A percentile compares a stretch with the other conserved stretches of the same genome.
Evolutionary conservation across 2,329 filamentous ascomycete genomes (phyloP).

Genomic region (Colletotrichum sp.): DNA sequence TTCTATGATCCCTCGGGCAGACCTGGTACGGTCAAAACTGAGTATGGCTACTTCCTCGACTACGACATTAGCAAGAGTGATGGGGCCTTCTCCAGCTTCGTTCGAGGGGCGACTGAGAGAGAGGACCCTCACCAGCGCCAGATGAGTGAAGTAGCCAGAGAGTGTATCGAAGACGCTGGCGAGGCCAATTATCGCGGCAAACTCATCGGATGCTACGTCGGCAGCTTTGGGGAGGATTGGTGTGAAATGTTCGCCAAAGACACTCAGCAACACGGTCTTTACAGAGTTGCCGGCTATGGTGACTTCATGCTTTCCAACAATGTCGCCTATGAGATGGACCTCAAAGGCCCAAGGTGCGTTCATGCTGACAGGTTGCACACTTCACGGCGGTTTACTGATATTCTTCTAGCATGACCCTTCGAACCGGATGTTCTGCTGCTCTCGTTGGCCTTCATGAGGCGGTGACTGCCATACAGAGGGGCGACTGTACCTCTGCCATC

Average conservation of each 20-base stretch:
- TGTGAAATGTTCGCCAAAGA: slow-evolving; percentile 20
- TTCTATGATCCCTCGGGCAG: slow-evolving; percentile 7
- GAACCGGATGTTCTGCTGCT: slow-evolving; percentile 31
- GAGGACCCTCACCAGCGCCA: background rate
- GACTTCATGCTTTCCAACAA: slow-evolving; percentile 26
- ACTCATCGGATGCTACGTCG: slow-evolving; percentile 30
- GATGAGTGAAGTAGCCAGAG: slow-evolving; percentile 33
- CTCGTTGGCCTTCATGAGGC: slow-evolving; percentile 28
- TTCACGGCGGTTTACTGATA: slow-evolving; percentile 6
- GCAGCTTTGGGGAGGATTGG: slow-evolving; percentile 11
- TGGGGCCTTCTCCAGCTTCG: background rate
- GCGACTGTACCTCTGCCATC: slow-evolving; percentile 22
- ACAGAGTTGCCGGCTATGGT: slow-evolving; percentile 12
- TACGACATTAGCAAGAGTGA: background rate
- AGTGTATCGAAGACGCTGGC: slow-evolving; percentile 33
- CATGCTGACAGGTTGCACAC: background rate
- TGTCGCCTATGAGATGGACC: slow-evolving; percentile 16
- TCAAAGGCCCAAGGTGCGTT: slow-evolving; percentile 5
- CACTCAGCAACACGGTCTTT: background rate
- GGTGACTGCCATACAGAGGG: slow-evolving; percentile 17
- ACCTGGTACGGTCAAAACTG: slow-evolving; percentile 9
- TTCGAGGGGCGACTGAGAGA: background rate
- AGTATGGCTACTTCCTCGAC: slow-evolving; percentile 23
- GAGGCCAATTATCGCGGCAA: slow-evolving; percentile 27
- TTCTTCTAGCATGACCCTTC: slow-evolving; percentile 26